These are phyloP conservation scores for Whalleya microplaca DNA, from an alignment of 2,329 filamentous ascomycete species.

Conservation along the genomic window DNA sequence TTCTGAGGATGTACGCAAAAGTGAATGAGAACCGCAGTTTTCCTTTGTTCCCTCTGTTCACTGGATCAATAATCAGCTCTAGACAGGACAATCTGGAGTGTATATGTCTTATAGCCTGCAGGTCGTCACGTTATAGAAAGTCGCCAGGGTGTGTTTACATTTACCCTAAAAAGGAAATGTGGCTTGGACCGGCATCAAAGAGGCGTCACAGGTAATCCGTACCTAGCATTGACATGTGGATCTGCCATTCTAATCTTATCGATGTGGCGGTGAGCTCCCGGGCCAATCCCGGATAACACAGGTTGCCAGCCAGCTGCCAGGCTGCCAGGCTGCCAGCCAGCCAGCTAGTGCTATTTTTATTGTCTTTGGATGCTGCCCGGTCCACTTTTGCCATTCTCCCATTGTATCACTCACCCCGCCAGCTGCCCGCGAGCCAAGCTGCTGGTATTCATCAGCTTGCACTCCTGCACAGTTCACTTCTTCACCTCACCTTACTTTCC, in stretches of 20 bases:
- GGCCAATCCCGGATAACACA: too few relatives aligned
- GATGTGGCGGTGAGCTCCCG: neutral
- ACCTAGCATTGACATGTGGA: too few relatives aligned
- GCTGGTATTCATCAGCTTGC: neutral
- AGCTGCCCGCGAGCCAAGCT: too few relatives aligned
- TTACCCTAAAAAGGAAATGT: slow-evolving; percentile 35
- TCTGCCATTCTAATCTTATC: neutral
- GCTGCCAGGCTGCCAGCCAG: too few relatives aligned
- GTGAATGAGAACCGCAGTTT: neutral
- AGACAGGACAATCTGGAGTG: neutral
- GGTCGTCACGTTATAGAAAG: neutral
- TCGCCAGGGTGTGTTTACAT: slow-evolving; percentile 44
- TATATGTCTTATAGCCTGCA: neutral
- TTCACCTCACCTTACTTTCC: neutral
- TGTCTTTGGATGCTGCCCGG: too few relatives aligned
- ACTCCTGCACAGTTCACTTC: neutral
- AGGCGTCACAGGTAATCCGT: too few relatives aligned
- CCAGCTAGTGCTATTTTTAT: too few relatives aligned
- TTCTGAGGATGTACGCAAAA: neutral
- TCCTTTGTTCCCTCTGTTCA: neutral
- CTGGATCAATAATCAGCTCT: too few relatives aligned
- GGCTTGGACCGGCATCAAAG: neutral
- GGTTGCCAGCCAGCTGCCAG: too few relatives aligned
- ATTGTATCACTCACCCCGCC: neutral
- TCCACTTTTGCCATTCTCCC: too few relatives aligned